phyloP scores from a whole-genome alignment of 2,329 filamentous ascomycete species.

The Claviceps arundinis region DNA sequence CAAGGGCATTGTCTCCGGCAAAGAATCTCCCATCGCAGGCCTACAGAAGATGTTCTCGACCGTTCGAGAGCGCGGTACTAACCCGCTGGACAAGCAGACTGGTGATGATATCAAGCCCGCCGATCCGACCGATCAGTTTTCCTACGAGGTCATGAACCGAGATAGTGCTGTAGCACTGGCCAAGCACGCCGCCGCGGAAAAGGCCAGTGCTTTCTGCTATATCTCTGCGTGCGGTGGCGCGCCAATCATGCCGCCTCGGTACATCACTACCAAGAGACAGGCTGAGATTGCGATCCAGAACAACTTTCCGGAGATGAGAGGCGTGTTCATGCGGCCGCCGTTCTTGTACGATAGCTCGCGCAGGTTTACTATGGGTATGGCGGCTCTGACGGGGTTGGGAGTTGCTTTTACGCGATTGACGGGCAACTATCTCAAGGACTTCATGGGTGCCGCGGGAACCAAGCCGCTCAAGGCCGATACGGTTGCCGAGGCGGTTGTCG shows the following conservation, averaged over 20 bases:
- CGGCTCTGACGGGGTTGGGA: conserved; percentile 61
- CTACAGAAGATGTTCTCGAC: conserved; percentile 66
- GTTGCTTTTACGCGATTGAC: conserved; percentile 65
- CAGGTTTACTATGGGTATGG: conserved; percentile 72
- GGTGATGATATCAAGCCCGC: conserved; percentile 50
- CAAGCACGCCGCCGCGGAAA: conserved; percentile 53
- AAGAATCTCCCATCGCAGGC: conserved; percentile 67
- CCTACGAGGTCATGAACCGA: conserved; percentile 95
- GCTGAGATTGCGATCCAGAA: conserved; percentile 66
- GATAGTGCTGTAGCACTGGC: conserved; percentile 77
- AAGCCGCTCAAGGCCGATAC: conserved; percentile 81
- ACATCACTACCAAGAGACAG: conserved; percentile 84
- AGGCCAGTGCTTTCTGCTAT: conserved; percentile 64
- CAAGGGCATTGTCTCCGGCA: conserved; percentile 78
- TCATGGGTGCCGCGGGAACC: conserved; percentile 70
- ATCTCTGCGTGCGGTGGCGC: conserved; percentile 81
- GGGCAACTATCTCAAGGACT: conserved; percentile 58
- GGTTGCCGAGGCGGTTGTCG: conserved; percentile 80
- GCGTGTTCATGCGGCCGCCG: conserved; percentile 69
- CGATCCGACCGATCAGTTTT: conserved; percentile 63
- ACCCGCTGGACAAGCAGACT: conserved; percentile 52
- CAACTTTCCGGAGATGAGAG: conserved; percentile 62
- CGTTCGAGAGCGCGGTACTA: conserved; percentile 47
- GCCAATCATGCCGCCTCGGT: conserved; percentile 69
- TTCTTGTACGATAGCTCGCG: conserved; percentile 83